Conservation (phyloP, 352 stramenopile species). For the Globisporangium canariense region DNA sequence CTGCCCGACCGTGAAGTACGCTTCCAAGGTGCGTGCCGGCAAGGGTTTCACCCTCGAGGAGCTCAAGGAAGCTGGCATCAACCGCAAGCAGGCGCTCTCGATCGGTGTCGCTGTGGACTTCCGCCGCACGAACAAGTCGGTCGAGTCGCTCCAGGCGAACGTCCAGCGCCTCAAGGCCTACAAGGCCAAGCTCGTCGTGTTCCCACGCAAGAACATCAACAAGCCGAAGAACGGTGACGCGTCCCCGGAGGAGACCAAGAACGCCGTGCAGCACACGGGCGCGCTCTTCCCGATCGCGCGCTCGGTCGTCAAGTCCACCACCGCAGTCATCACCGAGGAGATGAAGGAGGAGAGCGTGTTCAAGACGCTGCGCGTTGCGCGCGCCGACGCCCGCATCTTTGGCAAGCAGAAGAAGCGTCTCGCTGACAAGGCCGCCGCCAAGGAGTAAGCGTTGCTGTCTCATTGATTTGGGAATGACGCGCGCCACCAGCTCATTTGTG, state of each 20-base stretch:
- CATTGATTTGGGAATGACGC: not conserved
- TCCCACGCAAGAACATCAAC: slow-evolving; percentile 95
- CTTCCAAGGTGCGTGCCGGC: slow-evolving; percentile 96
- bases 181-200: slow-evolving; percentile 98
- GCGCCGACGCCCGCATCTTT: slow-evolving; percentile 82
- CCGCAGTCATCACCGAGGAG: slow-evolving; percentile 80
- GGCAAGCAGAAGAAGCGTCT: slow-evolving; percentile 89
- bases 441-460: slow-evolving; percentile 60
- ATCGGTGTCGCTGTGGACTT: slow-evolving; percentile 99
- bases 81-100: slow-evolving; percentile 93
- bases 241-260: slow-evolving; percentile 87
- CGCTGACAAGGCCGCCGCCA: slow-evolving; percentile 81
- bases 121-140: slow-evolving; percentile 97
- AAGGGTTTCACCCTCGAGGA: slow-evolving; percentile 99
- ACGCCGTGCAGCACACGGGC: slow-evolving; percentile 89
- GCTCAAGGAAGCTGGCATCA: slow-evolving; percentile 97
- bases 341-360: slow-evolving; percentile 85
- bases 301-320: slow-evolving; percentile 73
- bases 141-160: slow-evolving; percentile 96
- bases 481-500: slow-evolving; percentile 42
- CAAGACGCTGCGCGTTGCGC: slow-evolving; percentile 80
- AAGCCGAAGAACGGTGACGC: slow-evolving; percentile 96
- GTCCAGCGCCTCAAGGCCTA: slow-evolving; percentile 99
- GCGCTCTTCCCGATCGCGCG: slow-evolving; percentile 76
- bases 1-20: slow-evolving; percentile 98